Conservation (phyloP, 2,329 filamentous ascomycete genomes). For the Rutstroemia sydowiana region DNA sequence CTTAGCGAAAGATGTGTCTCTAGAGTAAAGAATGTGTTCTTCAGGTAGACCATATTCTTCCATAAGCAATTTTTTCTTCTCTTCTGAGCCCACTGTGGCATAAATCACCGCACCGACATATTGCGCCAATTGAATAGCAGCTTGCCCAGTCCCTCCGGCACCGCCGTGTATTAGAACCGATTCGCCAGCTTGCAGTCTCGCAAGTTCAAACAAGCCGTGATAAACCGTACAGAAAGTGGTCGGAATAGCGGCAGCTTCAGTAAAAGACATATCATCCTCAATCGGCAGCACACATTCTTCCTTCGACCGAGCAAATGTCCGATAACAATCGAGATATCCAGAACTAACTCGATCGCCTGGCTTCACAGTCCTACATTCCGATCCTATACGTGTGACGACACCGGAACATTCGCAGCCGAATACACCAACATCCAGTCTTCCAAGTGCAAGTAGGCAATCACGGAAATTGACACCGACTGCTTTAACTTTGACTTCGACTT, state of each 20-base stretch:
- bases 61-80: constrained; percentile 35
- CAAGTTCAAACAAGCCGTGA: constrained; percentile 36
- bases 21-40: constrained; percentile 34
- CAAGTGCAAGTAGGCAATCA: constrained; percentile 34
- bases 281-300: constrained; percentile 26
- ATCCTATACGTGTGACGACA: constrained; percentile 11
- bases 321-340: constrained; percentile 17
- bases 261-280: constrained; percentile 33
- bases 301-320: constrained; percentile 19
- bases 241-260: constrained; percentile 34
- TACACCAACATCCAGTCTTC: constrained; percentile 11
- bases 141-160: constrained; percentile 17
- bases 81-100: constrained; percentile 32
- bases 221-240: constrained; percentile 36
- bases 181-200: constrained; percentile 30
- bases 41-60: constrained; percentile 31
- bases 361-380: neutral
- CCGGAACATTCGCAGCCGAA: constrained; percentile 13
- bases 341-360: constrained; percentile 15
- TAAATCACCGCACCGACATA: constrained; percentile 33
- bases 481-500: constrained; percentile 32
- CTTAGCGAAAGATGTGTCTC: constrained; percentile 31
- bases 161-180: constrained; percentile 19
- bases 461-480: constrained; percentile 37
- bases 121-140: constrained; percentile 28